Evolutionary conservation across 805 yeast species (phyloP), one percentile per base, ranked within the genome.

Genomic region (Yarrowia bubula): DNA sequence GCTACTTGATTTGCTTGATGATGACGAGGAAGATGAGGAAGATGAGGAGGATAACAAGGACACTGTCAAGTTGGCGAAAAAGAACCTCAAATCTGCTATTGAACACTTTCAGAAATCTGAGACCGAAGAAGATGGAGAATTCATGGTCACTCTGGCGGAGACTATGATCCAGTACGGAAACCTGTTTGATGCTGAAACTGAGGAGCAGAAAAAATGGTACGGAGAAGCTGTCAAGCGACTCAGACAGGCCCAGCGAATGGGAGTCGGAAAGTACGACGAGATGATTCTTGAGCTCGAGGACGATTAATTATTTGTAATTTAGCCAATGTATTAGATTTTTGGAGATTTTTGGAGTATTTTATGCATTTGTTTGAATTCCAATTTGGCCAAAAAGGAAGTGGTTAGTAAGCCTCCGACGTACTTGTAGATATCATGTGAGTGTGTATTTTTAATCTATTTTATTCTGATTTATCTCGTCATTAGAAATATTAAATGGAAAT

Each of bases 71-170:
- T 17, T 42, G 55, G 71, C 90, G 0, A 76, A 81, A 42, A 75
- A 77, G 1, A 74, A 80, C 39, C 82, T 86, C 10, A 70, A 74
- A 9, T 76, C 75, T 17, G 96, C 96, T 0, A 77, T 89, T 31
- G 76, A 79, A 42, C 83, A 83, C 71, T 78, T 92, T 64, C 75
- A 79, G 64, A 76, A 78, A 64, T 87, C 92, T 0, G 84, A 86
- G 73, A 85, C 85, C 60, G 86, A 84, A 17, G 89, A 86, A 51
- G 90, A 88, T 44, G 96, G 96, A 0, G 87, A 86, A 66, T 80
- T 88, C 5, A 88, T 93, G 90, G 96, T 87, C 11, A 83, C 85
- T 71, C 81, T 89, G 51, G 97, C 97, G 0, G 98, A 93, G 75
- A 92, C 96, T 0, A 79, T 84, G 71, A 90, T 93, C 39, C 84